Conservation (phyloP, 768 basidiomycete species). For the Coprinellus micaceus region DNA sequence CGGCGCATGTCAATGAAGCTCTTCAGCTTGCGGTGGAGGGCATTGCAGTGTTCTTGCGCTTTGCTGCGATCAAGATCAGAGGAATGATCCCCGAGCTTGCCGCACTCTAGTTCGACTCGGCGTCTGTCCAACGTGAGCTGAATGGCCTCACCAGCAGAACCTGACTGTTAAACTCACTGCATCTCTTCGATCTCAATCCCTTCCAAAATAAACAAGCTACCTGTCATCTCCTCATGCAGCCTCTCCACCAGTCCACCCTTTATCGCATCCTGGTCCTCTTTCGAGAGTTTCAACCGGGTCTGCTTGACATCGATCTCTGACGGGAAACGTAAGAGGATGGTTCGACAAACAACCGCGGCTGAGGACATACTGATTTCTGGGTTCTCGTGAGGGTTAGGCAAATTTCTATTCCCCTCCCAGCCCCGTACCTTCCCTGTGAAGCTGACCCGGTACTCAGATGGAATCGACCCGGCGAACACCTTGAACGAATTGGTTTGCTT, state of each 20-base stretch:
- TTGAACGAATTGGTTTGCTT: background rate
- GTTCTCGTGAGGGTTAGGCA: slow-evolving; percentile 19
- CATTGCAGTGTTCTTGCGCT: background rate
- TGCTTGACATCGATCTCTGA: slow-evolving; percentile 18
- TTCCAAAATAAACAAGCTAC: slow-evolving; percentile 23
- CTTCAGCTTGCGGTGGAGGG: background rate
- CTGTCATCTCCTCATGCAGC: slow-evolving; percentile 16
- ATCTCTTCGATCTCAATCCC: slow-evolving; percentile 31
- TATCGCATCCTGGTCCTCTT: slow-evolving; percentile 19
- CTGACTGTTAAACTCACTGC: slow-evolving; percentile 22
- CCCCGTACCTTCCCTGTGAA: slow-evolving; percentile 18
- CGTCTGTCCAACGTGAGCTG: background rate
- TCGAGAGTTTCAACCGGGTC: slow-evolving; percentile 19
- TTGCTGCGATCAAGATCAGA: background rate
- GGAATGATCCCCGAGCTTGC: background rate
- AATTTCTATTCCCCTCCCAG: slow-evolving; percentile 20
- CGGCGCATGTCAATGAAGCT: background rate
- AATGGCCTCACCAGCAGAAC: slow-evolving; percentile 16
- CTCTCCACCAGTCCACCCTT: background rate
- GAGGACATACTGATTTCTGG: background rate
- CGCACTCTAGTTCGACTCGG: background rate
- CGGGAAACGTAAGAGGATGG: slow-evolving; percentile 2
- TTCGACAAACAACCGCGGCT: background rate
- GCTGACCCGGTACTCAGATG: background rate
- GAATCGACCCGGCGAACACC: slow-evolving; percentile 10